Evolutionary conservation across 495 filamentous ascomycete genomes (phyloP).

Genomic region (Terfezia boudieri): DNA sequence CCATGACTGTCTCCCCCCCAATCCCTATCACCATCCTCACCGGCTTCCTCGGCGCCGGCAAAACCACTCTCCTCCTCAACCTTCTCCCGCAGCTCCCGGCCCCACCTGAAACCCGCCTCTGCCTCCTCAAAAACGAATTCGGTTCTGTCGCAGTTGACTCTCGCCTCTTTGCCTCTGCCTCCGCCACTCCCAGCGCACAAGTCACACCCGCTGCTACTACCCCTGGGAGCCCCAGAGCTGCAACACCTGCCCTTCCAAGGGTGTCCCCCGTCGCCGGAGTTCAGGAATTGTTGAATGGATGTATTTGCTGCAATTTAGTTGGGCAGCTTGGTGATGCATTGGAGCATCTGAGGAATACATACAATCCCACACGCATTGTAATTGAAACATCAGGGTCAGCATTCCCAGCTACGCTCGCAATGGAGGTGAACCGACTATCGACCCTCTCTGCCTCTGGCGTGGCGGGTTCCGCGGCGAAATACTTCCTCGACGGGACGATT

Average conservation of each 20-base stretch:
- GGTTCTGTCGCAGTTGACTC: conserved; percentile 86
- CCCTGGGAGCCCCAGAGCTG: too few species aligned
- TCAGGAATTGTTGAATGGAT: conserved; percentile 78
- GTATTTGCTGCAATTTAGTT: conserved; percentile 96
- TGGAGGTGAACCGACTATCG: conserved; percentile 29
- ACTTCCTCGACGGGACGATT: conserved; percentile 71
- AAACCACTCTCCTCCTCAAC: conserved; percentile 58
- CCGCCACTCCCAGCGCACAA: neutral
- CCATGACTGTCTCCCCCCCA: conserved; percentile 27
- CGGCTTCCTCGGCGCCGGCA: conserved; percentile 83
- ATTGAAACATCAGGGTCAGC: conserved; percentile 81
- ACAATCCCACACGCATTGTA: conserved; percentile 57
- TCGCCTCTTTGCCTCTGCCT: conserved; percentile 29
- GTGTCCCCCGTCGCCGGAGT: conserved; percentile 68
- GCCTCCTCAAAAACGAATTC: conserved; percentile 96
- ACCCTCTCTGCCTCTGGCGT: conserved; percentile 35
- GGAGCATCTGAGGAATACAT: conserved; percentile 36
- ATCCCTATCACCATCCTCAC: conserved; percentile 88
- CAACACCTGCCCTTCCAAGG: conserved; percentile 26
- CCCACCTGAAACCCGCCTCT: conserved; percentile 45
- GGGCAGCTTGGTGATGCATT: conserved; percentile 70
- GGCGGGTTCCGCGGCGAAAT: conserved; percentile 34
- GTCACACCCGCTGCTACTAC: neutral
- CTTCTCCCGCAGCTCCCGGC: conserved; percentile 28
- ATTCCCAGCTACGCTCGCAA: conserved; percentile 74